Evolutionary conservation across 2,329 filamentous ascomycete genomes (phyloP).

Genomic region (Neofusicoccum cordaticola): DNA sequence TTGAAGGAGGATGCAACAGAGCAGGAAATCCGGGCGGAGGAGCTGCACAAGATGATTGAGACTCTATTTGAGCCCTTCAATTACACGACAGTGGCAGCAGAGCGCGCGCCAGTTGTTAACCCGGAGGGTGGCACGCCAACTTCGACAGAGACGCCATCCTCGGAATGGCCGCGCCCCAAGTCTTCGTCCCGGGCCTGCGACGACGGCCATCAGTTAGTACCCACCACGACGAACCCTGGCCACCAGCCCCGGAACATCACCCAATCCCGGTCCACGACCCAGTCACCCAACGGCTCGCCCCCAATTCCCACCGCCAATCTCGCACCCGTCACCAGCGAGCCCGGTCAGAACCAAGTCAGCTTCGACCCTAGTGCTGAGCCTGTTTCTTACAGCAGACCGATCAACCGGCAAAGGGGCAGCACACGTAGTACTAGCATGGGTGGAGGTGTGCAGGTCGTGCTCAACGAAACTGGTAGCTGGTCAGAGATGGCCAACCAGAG

Average conservation of each 20-base stretch:
- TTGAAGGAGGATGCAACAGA: constrained; percentile 92
- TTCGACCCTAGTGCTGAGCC: constrained; percentile 24
- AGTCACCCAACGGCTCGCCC: constrained; percentile 49
- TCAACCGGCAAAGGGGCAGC: constrained; percentile 54
- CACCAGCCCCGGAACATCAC: background rate
- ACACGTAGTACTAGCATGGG: constrained; percentile 72
- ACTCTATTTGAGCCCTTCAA: constrained; percentile 92
- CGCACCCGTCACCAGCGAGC: constrained; percentile 24
- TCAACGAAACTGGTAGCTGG: constrained; percentile 89
- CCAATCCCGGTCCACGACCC: constrained; percentile 41
- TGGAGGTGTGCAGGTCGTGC: constrained; percentile 84
- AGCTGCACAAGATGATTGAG: constrained; percentile 92
- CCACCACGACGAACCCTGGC: constrained; percentile 31
- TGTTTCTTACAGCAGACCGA: constrained; percentile 37
- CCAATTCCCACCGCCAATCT: constrained; percentile 37
- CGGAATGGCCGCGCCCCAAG: constrained; percentile 31
- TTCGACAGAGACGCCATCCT: constrained; percentile 28
- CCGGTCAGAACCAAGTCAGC: constrained; percentile 23
- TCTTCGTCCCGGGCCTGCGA: constrained; percentile 29
- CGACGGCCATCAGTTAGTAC: constrained; percentile 36
- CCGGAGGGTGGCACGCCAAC: constrained; percentile 33
- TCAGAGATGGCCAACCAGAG: constrained; percentile 84
- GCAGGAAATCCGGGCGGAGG: constrained; percentile 91
- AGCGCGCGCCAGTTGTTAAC: constrained; percentile 50
- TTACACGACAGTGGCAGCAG: constrained; percentile 80